Percentiles rank a stretch among this genome's conserved stretches.
These are phyloP conservation scores for Magnolia kwangsiensis DNA, from an alignment of 164 flowering plant species.

Conservation along the genomic window DNA sequence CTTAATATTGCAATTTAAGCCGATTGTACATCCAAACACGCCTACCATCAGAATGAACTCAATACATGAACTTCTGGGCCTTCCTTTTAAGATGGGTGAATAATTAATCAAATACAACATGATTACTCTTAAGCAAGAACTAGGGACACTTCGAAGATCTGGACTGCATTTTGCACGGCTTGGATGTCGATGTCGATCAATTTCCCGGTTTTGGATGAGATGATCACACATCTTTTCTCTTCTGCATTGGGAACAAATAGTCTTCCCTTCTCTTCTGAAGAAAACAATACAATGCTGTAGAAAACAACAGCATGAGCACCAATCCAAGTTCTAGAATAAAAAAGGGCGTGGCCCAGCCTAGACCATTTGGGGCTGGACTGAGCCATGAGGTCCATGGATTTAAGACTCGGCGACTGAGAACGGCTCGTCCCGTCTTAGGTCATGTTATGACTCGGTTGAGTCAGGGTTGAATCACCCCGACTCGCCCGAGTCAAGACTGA, in stretches of 20 bases:
- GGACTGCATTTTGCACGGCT: conserved; percentile 49
- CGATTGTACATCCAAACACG: background rate
- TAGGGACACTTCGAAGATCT: conserved; percentile 46
- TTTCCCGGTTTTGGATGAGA: conserved; percentile 73
- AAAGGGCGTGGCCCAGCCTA: background rate
- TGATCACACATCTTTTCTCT: conserved; percentile 53
- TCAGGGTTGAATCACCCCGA: no score
- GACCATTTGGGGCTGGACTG: no score
- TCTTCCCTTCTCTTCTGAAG: conserved; percentile 64
- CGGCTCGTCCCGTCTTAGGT: no score
- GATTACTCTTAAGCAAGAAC: conserved; percentile 42
- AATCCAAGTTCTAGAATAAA: background rate
- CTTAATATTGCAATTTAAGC: no score
- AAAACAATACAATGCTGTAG: conserved; percentile 67
- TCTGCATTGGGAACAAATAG: conserved; percentile 64
- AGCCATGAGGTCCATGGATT: no score
- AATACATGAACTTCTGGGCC: background rate
- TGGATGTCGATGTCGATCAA: conserved; percentile 58
- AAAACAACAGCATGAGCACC: conserved; percentile 2
- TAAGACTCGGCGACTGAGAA: no score
- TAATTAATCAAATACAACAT: background rate
- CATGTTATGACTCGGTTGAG: no score
- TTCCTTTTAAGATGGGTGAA: conserved; percentile 6
- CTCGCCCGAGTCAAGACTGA: no score
- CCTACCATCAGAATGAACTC: background rate